phyloP scores from a whole-genome alignment of 1,139 yeast genomes.

The Pichia sp. region DNA sequence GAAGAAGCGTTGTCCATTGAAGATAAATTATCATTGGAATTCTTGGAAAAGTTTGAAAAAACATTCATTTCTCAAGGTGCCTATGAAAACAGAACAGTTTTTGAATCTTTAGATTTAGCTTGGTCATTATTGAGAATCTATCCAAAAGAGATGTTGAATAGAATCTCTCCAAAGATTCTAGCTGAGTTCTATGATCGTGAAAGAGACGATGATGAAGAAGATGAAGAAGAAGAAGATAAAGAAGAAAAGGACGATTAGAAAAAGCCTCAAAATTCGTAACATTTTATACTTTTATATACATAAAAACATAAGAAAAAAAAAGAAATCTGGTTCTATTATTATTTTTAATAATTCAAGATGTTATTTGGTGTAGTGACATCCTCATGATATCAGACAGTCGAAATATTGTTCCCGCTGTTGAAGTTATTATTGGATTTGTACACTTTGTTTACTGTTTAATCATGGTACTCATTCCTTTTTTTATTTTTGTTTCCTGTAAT shows the following conservation, averaged over 20 bases:
- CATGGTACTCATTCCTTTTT: too few species aligned
- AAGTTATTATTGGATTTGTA: too few species aligned
- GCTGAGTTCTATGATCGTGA: conserved; percentile 92
- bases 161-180: conserved; percentile 95
- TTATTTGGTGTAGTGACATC: too few species aligned
- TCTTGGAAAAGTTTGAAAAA: conserved; percentile 95
- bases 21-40: conserved; percentile 94
- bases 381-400: too few species aligned
- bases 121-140: conserved; percentile 97
- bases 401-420: too few species aligned
- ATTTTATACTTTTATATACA: not conserved
- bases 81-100: conserved; percentile 87
- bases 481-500: too few species aligned
- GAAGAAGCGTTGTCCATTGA: conserved; percentile 98
- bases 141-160: conserved; percentile 97
- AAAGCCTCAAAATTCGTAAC: not conserved
- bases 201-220: conserved; percentile 55
- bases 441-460: too few species aligned
- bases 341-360: too few species aligned
- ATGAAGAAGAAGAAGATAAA: conserved; percentile 20
- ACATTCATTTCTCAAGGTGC: conserved; percentile 94
- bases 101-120: conserved; percentile 94
- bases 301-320: not conserved
- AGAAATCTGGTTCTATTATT: not conserved
- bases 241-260: conserved; percentile 2